Conservation (phyloP, 2,329 filamentous ascomycete species). For the Xylaria arbuscula region DNA sequence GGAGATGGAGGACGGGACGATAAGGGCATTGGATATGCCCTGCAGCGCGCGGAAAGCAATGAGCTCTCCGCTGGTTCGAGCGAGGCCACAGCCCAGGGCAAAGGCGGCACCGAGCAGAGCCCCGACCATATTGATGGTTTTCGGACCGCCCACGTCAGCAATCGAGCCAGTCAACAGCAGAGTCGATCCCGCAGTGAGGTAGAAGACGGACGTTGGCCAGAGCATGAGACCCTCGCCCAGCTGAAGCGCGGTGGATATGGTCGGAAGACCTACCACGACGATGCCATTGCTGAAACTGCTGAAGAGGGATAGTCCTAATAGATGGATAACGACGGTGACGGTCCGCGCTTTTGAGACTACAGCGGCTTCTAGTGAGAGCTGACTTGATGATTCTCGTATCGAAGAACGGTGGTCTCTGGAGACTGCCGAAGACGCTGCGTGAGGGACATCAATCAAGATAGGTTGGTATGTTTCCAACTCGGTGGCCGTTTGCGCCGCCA, state of each 20-base stretch:
- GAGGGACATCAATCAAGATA: not conserved
- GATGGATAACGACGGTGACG: constrained; percentile 2
- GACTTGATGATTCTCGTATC: not conserved
- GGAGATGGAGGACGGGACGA: constrained; percentile 15
- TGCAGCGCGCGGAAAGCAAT: constrained; percentile 20
- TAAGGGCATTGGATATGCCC: constrained; percentile 16
- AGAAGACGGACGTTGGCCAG: constrained; percentile 24
- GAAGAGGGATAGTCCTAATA: constrained; percentile 4
- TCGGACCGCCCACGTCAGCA: constrained; percentile 7
- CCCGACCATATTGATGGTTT: constrained; percentile 10
- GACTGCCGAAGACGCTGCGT: not conserved
- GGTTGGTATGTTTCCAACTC: not conserved
- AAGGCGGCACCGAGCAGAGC: constrained; percentile 5
- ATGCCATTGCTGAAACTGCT: constrained; percentile 18
- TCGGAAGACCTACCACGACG: constrained; percentile 16
- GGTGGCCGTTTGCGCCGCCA: not conserved
- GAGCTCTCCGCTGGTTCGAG: constrained; percentile 8
- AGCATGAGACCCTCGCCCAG: constrained; percentile 6
- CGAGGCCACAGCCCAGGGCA: constrained; percentile 7
- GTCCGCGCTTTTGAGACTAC: constrained; percentile 6
- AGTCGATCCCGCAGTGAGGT: constrained; percentile 13
- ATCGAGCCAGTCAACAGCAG: constrained; percentile 18
- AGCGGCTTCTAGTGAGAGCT: not conserved
- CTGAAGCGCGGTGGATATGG: not conserved
- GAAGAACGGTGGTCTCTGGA: not conserved